Conservation (phyloP, 2,329 filamentous ascomycete species). For the Paraphoma sp. region DNA sequence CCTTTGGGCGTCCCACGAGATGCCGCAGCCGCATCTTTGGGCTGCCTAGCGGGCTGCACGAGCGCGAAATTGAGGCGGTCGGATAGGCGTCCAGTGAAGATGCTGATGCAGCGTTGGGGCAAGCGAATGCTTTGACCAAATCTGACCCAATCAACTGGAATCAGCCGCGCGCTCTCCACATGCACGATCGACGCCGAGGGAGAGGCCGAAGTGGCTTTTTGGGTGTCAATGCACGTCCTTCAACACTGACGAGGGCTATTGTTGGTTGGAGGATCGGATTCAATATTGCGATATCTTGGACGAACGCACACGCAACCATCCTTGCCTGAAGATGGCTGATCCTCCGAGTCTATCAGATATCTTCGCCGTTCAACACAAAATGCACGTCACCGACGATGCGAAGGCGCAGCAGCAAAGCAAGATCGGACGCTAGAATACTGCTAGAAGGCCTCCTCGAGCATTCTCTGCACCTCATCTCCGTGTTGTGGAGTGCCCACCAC, state of each 20-base stretch:
- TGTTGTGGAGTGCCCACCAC: conserved; percentile 4
- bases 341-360: conserved; percentile 5
- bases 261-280: conserved; percentile 12
- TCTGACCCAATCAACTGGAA: not conserved
- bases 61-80: conserved; percentile 1
- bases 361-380: not conserved
- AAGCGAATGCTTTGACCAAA: not conserved
- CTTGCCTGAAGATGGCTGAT: not conserved
- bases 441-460: conserved; percentile 21
- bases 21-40: not conserved
- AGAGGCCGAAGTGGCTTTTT: conserved; percentile 10
- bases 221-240: conserved; percentile 13
- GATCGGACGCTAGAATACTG: conserved; percentile 27
- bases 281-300: conserved; percentile 16
- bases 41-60: not conserved
- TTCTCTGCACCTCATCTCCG: conserved; percentile 17
- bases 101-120: not conserved
- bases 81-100: conserved; percentile 4
- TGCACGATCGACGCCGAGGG: conserved; percentile 12
- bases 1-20: not conserved
- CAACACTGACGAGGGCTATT: not conserved
- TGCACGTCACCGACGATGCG: not conserved
- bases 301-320: conserved; percentile 1
- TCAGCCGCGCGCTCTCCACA: not conserved
- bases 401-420: not conserved